Evolutionary conservation across 495 filamentous ascomycete genomes (phyloP).

Genomic region (Tuber calosporum): DNA sequence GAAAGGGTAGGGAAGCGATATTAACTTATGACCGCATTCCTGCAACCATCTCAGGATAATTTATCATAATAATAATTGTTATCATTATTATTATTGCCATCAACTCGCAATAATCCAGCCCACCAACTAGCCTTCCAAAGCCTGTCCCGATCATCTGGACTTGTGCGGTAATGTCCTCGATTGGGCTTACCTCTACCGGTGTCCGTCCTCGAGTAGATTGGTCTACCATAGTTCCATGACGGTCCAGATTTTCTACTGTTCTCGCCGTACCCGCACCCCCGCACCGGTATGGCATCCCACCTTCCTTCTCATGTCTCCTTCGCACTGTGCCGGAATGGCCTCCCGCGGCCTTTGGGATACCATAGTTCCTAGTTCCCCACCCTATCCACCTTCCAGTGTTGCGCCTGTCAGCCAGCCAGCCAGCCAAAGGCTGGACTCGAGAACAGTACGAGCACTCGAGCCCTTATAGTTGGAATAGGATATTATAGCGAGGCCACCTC

Average conservation of each 20-base stretch:
- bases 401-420: background rate
- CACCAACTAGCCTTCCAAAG: background rate
- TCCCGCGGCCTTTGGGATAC: too few species aligned
- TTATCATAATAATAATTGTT: too few species aligned
- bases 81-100: too few species aligned
- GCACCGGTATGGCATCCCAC: too few species aligned
- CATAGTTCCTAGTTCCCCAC: background rate
- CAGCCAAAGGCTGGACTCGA: background rate
- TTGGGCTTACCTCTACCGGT: background rate
- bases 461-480: background rate
- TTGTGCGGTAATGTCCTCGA: background rate
- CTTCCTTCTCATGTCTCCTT: background rate
- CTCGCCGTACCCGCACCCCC: background rate
- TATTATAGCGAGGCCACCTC: background rate
- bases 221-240: background rate
- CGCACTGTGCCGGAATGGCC: background rate
- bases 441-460: too few species aligned
- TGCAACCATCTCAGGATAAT: too few species aligned
- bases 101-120: background rate
- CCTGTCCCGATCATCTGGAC: background rate
- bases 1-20: background rate
- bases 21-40: background rate
- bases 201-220: too few species aligned
- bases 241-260: background rate
- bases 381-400: background rate